Percentiles rank a stretch among this genome's conserved stretches.
phyloP scores from a whole-genome alignment of 306 rosid genomes.

The Vachellia pachyceras region DNA sequence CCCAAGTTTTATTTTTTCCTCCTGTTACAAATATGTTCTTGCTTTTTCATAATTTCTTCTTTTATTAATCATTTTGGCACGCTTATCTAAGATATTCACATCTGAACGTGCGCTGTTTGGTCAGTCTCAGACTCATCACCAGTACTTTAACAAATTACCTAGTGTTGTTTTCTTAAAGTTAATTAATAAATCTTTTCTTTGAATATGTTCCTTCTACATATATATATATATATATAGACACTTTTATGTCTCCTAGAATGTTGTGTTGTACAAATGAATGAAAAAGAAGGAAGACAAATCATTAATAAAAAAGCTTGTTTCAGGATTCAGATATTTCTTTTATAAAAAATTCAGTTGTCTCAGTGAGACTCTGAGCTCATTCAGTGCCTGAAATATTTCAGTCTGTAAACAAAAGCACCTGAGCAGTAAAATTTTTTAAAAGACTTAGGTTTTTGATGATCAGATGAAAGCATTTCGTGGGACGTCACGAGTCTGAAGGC shows the following conservation, averaged over 20 bases:
- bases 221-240: slow-evolving; percentile 1
- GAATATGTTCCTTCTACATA: slow-evolving; percentile 36
- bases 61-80: too few relatives aligned
- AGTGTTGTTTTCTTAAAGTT: slow-evolving; percentile 6
- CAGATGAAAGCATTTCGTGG: background rate
- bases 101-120: slow-evolving; percentile 14
- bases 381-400: slow-evolving; percentile 20
- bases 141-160: background rate
- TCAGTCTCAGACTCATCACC: slow-evolving; percentile 3
- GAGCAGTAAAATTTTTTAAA: background rate
- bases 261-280: slow-evolving; percentile 9
- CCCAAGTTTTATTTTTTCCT: background rate
- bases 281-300: background rate
- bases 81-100: too few relatives aligned
- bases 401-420: slow-evolving; percentile 28
- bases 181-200: background rate
- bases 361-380: slow-evolving; percentile 6
- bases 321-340: slow-evolving; percentile 25
- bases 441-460: background rate
- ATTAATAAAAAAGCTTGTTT: background rate
- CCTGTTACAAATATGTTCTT: background rate
- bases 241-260: slow-evolving; percentile 31
- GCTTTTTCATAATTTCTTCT: background rate
- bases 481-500: background rate
- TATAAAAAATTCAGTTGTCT: slow-evolving; percentile 7